Base-by-base conservation (phyloP, 116 monocot genomes). In the Papilionanthe hybrid region DNA sequence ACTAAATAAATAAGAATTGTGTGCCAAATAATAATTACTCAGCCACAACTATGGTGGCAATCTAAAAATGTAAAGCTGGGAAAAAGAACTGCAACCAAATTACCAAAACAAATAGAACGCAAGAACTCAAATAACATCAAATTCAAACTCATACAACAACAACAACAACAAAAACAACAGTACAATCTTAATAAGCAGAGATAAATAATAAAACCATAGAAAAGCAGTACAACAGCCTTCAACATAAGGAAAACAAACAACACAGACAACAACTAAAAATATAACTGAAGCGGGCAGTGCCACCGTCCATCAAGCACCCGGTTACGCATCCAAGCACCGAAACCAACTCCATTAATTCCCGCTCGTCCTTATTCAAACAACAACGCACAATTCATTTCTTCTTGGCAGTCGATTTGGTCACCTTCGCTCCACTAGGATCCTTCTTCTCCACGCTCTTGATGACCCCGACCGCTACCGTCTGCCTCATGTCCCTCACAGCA, bases 401-500 rank as follows among this genome's bases (percentile, higher is more conserved):
- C 68, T 83, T 83, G 22, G 42, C 77, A 8, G 83, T 72, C 18
- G 83, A 37, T 71, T 83, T 83, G 18, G 83, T 83, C 18, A 83
- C 83, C 78, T 78, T 83, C 2, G 83, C 83, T 13, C 83, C 83
- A 22, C 42, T 58, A 0, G 83, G 78, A 78, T 83, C 83, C 83
- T 83, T 83, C 83, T 83, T 83, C 82, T 82, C 77, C 49, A 82
- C 77, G n/a, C 78, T 82, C 81, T 82, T 80, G 80, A 80, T 56
- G 20, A 80, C 80, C 2, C 80, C 80, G 25, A 84, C 84, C 7
- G 84, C 84, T 22, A 84, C 84, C 13, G 84, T 84, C 77, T 84
- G 80, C 77, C 84, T 82, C 86, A 83, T 83, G 77, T 86, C 86
- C 80, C 86, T 80, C 0, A 86, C 86, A 17, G 86, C 80, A 80